A percentile compares a stretch with the other conserved stretches of the same genome.
Conservation (phyloP, 2,329 filamentous ascomycete genomes). For the Trichoderma guizhouense region DNA sequence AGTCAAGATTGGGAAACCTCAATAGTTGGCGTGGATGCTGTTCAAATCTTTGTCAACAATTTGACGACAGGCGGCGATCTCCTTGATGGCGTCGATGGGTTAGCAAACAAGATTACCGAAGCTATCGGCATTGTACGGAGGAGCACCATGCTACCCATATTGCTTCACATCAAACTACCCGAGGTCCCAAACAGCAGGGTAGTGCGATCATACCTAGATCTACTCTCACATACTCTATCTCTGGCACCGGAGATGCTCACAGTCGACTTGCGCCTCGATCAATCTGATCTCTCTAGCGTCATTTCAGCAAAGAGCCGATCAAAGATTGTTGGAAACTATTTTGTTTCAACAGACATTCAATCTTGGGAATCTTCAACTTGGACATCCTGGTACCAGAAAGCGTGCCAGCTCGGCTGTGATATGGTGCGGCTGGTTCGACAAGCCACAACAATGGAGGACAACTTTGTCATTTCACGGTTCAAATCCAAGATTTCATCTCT, state of each 20-base stretch:
- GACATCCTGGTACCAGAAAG: constrained; percentile 12
- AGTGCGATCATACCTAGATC: background rate
- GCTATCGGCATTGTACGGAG: constrained; percentile 4
- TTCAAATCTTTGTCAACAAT: constrained; percentile 7
- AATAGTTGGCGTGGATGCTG: background rate
- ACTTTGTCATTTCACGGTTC: background rate
- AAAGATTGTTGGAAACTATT: constrained; percentile 9
- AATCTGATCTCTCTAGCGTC: background rate
- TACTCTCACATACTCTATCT: constrained; percentile 1
- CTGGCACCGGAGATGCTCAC: constrained; percentile 9
- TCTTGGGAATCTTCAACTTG: constrained; percentile 4
- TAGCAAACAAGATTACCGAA: background rate
- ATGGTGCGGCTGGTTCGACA: background rate
- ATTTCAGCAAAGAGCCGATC: constrained; percentile 2
- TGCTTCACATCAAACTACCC: constrained; percentile 3
- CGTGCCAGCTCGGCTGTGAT: constrained; percentile 1
- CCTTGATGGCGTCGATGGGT: background rate
- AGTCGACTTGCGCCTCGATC: background rate
- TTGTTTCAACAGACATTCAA: background rate
- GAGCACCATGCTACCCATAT: constrained; percentile 1
- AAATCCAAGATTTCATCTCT: background rate
- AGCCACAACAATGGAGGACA: constrained; percentile 3
- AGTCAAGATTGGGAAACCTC: background rate
- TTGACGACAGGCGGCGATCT: background rate
- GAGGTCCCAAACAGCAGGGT: background rate